These are phyloP conservation scores for Pisolithus marmoratus DNA, from an alignment of 768 basidiomycete species.

Conservation along the genomic window DNA sequence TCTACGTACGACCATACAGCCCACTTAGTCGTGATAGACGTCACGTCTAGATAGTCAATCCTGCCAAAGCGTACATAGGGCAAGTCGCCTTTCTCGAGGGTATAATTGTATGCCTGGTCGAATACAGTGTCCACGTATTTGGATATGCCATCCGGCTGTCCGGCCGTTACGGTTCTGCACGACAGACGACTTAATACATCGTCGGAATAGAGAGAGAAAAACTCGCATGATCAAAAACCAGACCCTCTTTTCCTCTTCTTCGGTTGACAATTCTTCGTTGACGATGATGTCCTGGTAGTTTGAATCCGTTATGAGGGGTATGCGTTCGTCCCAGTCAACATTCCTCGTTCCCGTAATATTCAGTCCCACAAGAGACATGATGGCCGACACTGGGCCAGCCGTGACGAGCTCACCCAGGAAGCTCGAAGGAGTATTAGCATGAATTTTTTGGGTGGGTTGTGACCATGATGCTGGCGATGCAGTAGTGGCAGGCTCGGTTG, in stretches of 20 bases:
- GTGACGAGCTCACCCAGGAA: constrained; percentile 38
- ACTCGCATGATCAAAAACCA: constrained; percentile 80
- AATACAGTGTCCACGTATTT: constrained; percentile 67
- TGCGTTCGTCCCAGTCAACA: constrained; percentile 60
- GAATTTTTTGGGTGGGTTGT: constrained; percentile 15
- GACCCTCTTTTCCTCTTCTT: constrained; percentile 61
- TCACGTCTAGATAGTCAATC: constrained; percentile 85
- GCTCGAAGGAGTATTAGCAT: constrained; percentile 7
- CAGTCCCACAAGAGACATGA: constrained; percentile 58
- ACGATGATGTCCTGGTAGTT: constrained; percentile 71
- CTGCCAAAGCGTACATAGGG: constrained; percentile 77
- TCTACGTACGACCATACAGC: constrained; percentile 68
- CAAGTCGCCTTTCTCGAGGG: constrained; percentile 52
- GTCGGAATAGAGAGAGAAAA: background rate
- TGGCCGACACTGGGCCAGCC: constrained; percentile 44
- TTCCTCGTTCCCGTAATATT: constrained; percentile 56
- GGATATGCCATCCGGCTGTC: constrained; percentile 59
- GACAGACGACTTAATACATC: background rate
- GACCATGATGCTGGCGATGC: constrained; percentile 13
- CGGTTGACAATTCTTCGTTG: constrained; percentile 57
- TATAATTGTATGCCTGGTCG: constrained; percentile 67
- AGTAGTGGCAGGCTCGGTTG: constrained; percentile 14
- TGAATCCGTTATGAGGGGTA: constrained; percentile 77
- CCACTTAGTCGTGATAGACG: constrained; percentile 82
- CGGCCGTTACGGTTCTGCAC: constrained; percentile 51